A percentile compares a stretch with the other conserved stretches of the same genome.
phyloP scores from a whole-genome alignment of 306 rosid species.

The Cotoneaster glaucophyllus region DNA sequence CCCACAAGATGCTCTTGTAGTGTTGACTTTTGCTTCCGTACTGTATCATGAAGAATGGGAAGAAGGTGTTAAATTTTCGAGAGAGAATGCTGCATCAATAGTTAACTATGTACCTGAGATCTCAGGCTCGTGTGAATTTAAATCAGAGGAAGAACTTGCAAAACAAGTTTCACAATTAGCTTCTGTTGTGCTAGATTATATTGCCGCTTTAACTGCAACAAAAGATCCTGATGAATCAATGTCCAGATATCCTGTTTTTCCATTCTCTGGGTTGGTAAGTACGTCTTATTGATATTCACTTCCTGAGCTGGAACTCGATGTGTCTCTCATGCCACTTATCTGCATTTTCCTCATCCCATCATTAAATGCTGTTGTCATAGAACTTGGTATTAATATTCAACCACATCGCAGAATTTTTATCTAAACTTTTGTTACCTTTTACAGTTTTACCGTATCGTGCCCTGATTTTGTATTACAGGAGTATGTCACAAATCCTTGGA shows the following conservation, averaged over 20 bases:
- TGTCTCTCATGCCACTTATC: neutral
- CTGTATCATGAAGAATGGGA: conserved; percentile 74
- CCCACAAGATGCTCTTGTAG: conserved; percentile 65
- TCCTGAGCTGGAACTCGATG: conserved; percentile 1
- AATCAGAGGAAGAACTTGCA: conserved; percentile 63
- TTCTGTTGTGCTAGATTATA: conserved; percentile 40
- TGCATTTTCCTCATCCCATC: neutral
- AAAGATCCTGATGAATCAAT: conserved; percentile 28
- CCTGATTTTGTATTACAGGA: neutral
- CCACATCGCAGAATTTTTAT: neutral
- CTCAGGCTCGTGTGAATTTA: conserved; percentile 24
- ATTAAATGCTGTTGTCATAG: neutral
- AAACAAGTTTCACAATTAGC: conserved; percentile 56
- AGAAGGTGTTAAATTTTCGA: conserved; percentile 61
- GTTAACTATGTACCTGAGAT: conserved; percentile 67
- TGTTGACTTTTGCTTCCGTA: conserved; percentile 65
- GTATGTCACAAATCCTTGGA: neutral
- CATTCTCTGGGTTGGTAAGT: conserved; percentile 52
- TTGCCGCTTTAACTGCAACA: conserved; percentile 25
- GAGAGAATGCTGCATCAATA: conserved; percentile 33
- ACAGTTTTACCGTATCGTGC: neutral
- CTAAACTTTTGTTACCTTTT: neutral
- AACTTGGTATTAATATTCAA: neutral
- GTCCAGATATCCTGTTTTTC: conserved; percentile 35
- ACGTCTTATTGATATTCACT: neutral